phyloP scores from a whole-genome alignment of 1,284 basidiomycete species.

The Psilocybe mexicana region DNA sequence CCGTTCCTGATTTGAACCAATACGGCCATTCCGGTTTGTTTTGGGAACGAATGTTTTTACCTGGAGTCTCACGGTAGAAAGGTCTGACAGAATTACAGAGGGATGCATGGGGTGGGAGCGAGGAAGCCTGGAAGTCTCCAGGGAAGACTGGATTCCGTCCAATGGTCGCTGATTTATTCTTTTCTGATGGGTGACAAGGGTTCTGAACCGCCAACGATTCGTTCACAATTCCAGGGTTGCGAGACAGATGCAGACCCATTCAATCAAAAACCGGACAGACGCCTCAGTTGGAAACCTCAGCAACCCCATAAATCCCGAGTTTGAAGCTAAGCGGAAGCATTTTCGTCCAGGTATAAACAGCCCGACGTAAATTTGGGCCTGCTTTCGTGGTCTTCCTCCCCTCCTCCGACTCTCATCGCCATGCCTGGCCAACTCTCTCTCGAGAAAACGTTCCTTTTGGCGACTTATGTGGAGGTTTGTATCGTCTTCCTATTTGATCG shows the following conservation, averaged over 20 bases:
- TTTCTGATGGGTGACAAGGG: not conserved
- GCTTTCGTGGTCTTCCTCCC: not conserved
- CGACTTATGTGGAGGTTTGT: not conserved
- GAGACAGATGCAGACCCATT: not conserved
- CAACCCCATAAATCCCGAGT: not conserved
- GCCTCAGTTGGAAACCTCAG: not conserved
- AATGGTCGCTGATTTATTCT: not conserved
- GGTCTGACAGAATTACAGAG: not conserved
- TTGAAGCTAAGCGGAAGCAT: not conserved
- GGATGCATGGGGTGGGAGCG: not conserved
- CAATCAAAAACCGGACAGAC: not conserved
- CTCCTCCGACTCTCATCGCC: not conserved
- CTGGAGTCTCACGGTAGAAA: not conserved
- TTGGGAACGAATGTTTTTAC: not conserved
- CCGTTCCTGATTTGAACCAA: not conserved
- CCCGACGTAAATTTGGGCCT: not conserved
- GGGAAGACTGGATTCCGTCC: not conserved
- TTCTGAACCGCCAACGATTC: not conserved
- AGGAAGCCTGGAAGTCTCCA: not conserved
- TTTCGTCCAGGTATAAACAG: not conserved
- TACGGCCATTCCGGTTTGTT: not conserved
- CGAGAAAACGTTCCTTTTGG: not conserved
- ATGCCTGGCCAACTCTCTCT: not conserved
- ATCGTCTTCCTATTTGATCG: not conserved
- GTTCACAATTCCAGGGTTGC: not conserved